Evolutionary conservation across 805 yeast species (phyloP).

Genomic region (Yamadazyma ubonensis): DNA sequence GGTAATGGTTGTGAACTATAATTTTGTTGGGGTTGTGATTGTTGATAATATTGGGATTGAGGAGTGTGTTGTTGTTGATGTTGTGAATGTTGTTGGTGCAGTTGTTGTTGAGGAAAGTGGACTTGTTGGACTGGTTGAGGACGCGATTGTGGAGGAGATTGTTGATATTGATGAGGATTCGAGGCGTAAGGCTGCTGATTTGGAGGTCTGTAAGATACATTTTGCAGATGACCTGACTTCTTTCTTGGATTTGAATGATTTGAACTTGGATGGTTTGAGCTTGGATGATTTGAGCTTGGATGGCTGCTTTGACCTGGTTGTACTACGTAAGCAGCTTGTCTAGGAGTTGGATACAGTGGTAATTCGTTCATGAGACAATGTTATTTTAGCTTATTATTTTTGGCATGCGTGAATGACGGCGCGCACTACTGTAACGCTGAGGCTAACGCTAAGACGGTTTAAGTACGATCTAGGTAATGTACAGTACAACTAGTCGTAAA

Average conservation of each 20-base stretch:
- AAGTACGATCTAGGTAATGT: no score
- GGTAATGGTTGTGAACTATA: conserved; percentile 9
- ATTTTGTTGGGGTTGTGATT: conserved; percentile 11
- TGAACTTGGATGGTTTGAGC: no score
- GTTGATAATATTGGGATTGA: conserved; percentile 12
- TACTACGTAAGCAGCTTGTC: conserved; percentile 38
- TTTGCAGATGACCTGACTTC: conserved; percentile 11
- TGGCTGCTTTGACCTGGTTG: conserved; percentile 13
- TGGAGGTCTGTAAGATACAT: conserved; percentile 16
- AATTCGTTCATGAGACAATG: conserved; percentile 29
- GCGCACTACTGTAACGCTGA: conserved; percentile 5
- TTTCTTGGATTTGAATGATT: no score
- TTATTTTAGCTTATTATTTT: neutral
- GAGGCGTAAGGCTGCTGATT: conserved; percentile 13
- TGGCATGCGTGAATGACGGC: conserved; percentile 1
- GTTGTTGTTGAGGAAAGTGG: conserved; percentile 15
- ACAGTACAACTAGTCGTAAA: no score
- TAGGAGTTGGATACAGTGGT: conserved; percentile 47
- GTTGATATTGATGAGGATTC: conserved; percentile 11
- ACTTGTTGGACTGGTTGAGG: conserved; percentile 11
- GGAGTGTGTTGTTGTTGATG: conserved; percentile 12
- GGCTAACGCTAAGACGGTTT: no score
- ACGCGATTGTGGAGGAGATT: conserved; percentile 12
- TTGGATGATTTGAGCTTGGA: no score
- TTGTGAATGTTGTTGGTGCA: conserved; percentile 3